phyloP scores from a whole-genome alignment of 1,284 basidiomycete species.

The Blastosporella zonata region DNA sequence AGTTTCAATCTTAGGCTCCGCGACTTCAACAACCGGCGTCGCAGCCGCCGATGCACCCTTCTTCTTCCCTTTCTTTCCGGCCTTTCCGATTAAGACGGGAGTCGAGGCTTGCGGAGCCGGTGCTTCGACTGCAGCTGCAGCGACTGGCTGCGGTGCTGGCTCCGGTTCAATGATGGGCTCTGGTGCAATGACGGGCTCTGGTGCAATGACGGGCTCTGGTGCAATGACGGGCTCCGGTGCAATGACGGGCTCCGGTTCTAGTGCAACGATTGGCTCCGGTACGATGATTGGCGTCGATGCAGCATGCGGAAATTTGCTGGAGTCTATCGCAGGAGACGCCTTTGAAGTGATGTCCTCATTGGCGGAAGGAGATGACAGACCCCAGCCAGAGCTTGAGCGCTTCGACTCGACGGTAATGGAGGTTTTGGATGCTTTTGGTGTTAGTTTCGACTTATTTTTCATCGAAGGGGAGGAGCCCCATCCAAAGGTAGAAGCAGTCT shows the following conservation, averaged over 20 bases:
- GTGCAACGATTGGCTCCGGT: conserved; percentile 10
- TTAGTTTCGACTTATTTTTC: conserved; percentile 5
- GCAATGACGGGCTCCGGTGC: too few species aligned
- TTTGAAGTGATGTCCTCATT: conserved; percentile 9
- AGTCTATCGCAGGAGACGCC: conserved; percentile 12
- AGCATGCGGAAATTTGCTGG: conserved; percentile 12
- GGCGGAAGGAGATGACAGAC: conserved; percentile 3
- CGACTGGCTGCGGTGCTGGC: conserved; percentile 11
- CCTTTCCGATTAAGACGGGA: conserved; percentile 9
- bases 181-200: too few species aligned
- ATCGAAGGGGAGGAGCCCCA: conserved; percentile 11
- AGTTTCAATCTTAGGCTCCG: background rate
- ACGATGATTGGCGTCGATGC: conserved; percentile 9
- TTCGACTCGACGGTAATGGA: conserved; percentile 6
- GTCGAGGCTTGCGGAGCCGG: background rate
- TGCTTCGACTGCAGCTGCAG: conserved; percentile 3
- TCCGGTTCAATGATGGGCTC: too few species aligned
- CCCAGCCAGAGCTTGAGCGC: conserved; percentile 4
- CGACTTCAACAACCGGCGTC: conserved; percentile 10
- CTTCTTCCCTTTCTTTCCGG: conserved; percentile 21
- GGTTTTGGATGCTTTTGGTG: conserved; percentile 2
- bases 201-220: too few species aligned
- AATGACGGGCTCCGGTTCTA: conserved; percentile 12
- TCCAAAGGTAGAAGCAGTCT: conserved; percentile 4
- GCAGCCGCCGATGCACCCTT: conserved; percentile 13